Evolutionary conservation across 139 green algal species (phyloP).

Genomic region (Axilococcus clingmanii): DNA sequence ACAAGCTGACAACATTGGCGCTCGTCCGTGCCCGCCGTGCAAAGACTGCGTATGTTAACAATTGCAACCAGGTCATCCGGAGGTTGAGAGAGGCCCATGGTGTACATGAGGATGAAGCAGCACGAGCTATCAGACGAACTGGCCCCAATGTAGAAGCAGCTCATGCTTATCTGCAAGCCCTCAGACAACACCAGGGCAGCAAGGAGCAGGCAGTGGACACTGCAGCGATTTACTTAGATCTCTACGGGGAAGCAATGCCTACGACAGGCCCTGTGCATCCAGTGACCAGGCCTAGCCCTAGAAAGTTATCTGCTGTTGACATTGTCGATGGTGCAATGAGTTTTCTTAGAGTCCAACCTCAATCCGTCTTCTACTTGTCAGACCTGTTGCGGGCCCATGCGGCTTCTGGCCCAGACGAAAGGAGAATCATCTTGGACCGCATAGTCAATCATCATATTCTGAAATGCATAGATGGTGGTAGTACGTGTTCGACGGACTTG

Average conservation of each 20-base stretch:
- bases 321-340: constrained; percentile 46
- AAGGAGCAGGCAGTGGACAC: neutral
- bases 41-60: constrained; percentile 10
- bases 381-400: constrained; percentile 25
- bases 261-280: too few relatives aligned
- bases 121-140: constrained; percentile 62
- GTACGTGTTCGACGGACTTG: too few relatives aligned
- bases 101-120: constrained; percentile 86
- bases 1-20: constrained; percentile 12
- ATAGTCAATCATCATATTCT: too few relatives aligned
- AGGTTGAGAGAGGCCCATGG: constrained; percentile 53
- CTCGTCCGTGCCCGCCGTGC: neutral
- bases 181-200: too few relatives aligned
- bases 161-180: too few relatives aligned
- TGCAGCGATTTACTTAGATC: constrained; percentile 6
- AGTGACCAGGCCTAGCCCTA: too few relatives aligned
- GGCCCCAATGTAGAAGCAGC: too few relatives aligned
- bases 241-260: too few relatives aligned
- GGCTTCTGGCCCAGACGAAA: too few relatives aligned
- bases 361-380: constrained; percentile 25
- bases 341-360: constrained; percentile 32
- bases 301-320: constrained; percentile 20
- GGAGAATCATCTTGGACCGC: too few relatives aligned
- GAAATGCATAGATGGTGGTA: too few relatives aligned
- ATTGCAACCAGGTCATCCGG: constrained; percentile 43